phyloP scores from a whole-genome alignment of 2,329 filamentous ascomycete species.

The Pseudocercospora macadamiae region DNA sequence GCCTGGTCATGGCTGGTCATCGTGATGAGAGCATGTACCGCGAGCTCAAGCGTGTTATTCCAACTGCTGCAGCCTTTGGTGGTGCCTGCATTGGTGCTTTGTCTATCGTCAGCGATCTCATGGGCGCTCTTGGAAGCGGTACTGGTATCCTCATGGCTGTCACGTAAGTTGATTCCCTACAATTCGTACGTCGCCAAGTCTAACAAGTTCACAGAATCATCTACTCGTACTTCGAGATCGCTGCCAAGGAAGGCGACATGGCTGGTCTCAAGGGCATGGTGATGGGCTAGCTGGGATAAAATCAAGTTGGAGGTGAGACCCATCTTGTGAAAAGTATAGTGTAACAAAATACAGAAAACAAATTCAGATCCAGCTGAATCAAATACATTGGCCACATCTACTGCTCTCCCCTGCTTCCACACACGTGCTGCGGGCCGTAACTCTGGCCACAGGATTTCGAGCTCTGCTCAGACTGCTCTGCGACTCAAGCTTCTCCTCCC shows the following conservation, averaged over 20 bases:
- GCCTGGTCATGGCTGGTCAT: slow-evolving; percentile 98
- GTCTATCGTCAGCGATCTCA: slow-evolving; percentile 91
- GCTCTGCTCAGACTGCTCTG: slow-evolving; percentile 3
- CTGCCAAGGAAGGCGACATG: slow-evolving; percentile 96
- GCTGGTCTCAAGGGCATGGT: slow-evolving; percentile 73
- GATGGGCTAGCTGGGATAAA: slow-evolving; percentile 45
- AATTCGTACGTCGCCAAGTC: neutral
- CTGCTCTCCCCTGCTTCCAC: no score
- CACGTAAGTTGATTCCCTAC: slow-evolving; percentile 70
- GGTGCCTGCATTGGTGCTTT: slow-evolving; percentile 98
- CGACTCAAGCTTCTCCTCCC: slow-evolving; percentile 12
- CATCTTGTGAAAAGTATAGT: slow-evolving; percentile 25
- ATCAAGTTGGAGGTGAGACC: slow-evolving; percentile 27
- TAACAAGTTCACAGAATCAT: slow-evolving; percentile 73
- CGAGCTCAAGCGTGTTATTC: slow-evolving; percentile 98
- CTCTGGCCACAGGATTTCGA: neutral
- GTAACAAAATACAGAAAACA: slow-evolving; percentile 17
- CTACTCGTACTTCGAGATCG: slow-evolving; percentile 99
- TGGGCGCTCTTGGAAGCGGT: slow-evolving; percentile 93
- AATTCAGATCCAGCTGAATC: slow-evolving; percentile 5
- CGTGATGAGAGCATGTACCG: slow-evolving; percentile 99
- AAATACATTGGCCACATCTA: neutral
- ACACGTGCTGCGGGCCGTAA: slow-evolving; percentile 16
- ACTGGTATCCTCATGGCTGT: slow-evolving; percentile 98
- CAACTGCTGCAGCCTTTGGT: slow-evolving; percentile 95